Percentiles rank a stretch among this genome's conserved stretches.
These are phyloP conservation scores for Nasturtium officinale DNA, from an alignment of 345 rosid species.

Conservation along the genomic window DNA sequence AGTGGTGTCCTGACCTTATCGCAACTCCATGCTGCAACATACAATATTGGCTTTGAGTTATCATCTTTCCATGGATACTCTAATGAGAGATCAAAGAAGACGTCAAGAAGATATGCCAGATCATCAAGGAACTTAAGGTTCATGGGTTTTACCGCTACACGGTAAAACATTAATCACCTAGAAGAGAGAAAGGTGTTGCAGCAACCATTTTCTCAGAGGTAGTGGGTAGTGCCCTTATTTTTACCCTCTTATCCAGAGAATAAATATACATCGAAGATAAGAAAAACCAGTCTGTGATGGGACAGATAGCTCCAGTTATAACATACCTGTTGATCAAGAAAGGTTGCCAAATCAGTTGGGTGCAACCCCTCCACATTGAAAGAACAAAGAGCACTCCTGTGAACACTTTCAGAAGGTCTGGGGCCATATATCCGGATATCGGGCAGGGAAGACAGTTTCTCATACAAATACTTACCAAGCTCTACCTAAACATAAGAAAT, in stretches of 20 bases:
- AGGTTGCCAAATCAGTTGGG: constrained; percentile 91
- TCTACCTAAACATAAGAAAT: constrained; percentile 50
- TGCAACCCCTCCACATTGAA: constrained; percentile 83
- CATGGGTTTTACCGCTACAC: not conserved
- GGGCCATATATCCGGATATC: constrained; percentile 81
- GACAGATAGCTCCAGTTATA: constrained; percentile 2
- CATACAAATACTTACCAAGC: constrained; percentile 73
- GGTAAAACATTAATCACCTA: not conserved
- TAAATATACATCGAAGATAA: not conserved
- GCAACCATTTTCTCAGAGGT: not conserved
- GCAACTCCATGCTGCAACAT: constrained; percentile 93
- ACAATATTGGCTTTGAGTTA: constrained; percentile 20
- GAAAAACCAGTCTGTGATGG: constrained; percentile 15
- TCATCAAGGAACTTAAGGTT: not conserved
- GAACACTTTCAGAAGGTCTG: constrained; percentile 60
- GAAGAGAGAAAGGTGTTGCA: not conserved
- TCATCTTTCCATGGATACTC: not conserved
- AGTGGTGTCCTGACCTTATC: constrained; percentile 95
- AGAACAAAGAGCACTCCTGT: constrained; percentile 81
- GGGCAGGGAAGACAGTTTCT: constrained; percentile 63
- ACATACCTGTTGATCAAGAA: constrained; percentile 86
- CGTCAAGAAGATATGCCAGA: not conserved
- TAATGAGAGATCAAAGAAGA: not conserved
- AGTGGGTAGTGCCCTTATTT: not conserved
- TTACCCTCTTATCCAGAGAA: constrained; percentile 11